Evolutionary conservation across 2,329 filamentous ascomycete genomes (phyloP), one percentile per base, ranked within the genome.

Genomic region (Trichoderma arundinaceum): DNA sequence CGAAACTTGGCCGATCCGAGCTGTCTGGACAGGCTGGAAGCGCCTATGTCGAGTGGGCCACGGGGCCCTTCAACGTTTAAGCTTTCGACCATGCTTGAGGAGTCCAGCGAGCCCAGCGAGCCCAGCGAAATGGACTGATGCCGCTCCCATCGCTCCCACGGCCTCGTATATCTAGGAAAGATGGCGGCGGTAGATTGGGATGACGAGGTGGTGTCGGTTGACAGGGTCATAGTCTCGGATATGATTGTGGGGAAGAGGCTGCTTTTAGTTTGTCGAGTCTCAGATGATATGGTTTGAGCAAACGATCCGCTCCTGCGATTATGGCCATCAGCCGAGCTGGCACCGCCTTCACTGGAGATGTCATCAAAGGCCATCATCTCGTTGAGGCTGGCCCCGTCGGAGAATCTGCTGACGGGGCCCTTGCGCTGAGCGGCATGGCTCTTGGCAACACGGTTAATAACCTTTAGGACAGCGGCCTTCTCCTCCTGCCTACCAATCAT

Each of bases 401-500:
- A 85, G 66, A 84, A 81, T 17, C 82, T 80, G 65, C 78, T 80
- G 4, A 76, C 68, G 9, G 77, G 76, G 13, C 78, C 77, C 49
- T 77, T 81, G 54, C 79, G 77, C 57, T 75, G 78, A 51, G 83
- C 73, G 8, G 81, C 74, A 66, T 94, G 90, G 39, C 84, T 88
- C 73, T 83, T 88, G 19, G 91, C 86, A 56, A 93, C 90, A 53
- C 88, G 89, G 69, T 96, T 89, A 57, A 97, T 92, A 41, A 95
- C 85, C 69, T 83, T 85, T 44, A 93, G 78, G 8, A 97, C 86
- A 43, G 86, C 85, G 53, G 88, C 82, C 48, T 87, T 88, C 74
- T 97, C 92, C 68, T 86, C 82, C 35, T 89, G 83, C 41, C 94
- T 87, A 3, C 94, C 94, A 69, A 97, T 91, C 83, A 96, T 92